These are phyloP conservation scores for Centella asiatica DNA, from an alignment of 129 eudicot genomes.

Conservation along the genomic window DNA sequence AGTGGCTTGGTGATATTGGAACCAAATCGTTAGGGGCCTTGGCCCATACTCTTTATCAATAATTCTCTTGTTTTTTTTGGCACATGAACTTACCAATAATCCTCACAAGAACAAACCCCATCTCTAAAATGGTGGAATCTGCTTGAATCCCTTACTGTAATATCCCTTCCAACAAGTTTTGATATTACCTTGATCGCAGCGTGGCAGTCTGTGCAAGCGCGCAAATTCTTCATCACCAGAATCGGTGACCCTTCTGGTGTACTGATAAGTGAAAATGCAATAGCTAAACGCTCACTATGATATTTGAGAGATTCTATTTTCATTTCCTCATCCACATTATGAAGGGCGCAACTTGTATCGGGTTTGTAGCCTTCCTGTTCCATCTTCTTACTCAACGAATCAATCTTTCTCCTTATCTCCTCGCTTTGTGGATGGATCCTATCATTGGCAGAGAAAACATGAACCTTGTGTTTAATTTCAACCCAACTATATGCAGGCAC, in stretches of 20 bases:
- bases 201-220: constrained; percentile 81
- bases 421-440: constrained; percentile 47
- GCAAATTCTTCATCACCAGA: constrained; percentile 61
- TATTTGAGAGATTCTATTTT: constrained; percentile 60
- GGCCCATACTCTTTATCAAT: no score
- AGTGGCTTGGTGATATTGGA: no score
- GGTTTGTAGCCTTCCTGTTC: constrained; percentile 75
- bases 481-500: constrained; percentile 81
- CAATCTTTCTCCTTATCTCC: constrained; percentile 48
- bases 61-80: no score
- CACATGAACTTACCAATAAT: constrained; percentile 70
- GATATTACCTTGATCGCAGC: constrained; percentile 80
- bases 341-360: constrained; percentile 62
- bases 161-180: constrained; percentile 58
- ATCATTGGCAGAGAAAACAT: constrained; percentile 61
- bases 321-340: constrained; percentile 51
- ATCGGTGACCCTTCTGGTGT: constrained; percentile 69
- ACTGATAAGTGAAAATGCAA: constrained; percentile 60
- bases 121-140: constrained; percentile 77
- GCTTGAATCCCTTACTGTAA: constrained; percentile 65
- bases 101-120: constrained; percentile 75
- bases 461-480: constrained; percentile 50
- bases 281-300: constrained; percentile 75
- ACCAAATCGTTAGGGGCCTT: no score
- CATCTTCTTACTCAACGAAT: constrained; percentile 37